Evolutionary conservation across 352 stramenopile genomes (phyloP), one percentile per base, ranked within the genome.

Genomic region (Pythium dissimile): DNA sequence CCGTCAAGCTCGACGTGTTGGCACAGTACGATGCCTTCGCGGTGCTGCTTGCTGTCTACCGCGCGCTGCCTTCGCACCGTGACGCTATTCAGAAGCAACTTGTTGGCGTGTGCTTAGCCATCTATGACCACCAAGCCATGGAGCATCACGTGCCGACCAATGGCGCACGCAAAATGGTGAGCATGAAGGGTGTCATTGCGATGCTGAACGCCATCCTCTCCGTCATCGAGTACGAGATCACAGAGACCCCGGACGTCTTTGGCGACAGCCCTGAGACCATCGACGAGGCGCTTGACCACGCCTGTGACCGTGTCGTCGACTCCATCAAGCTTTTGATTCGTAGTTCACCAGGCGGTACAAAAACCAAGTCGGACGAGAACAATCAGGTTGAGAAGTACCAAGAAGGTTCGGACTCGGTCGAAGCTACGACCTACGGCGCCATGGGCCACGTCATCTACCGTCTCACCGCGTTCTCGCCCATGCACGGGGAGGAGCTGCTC

Each of bases 331-430:
- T 89, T 21, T 70, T 91, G 20, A 52, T 83, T 27, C 77, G 77
- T 3, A 84, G 77, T 55, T 85, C 75, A 0, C 78, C 75, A 31
- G 73, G 73, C 30, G 26, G 54, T n/a, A 21, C 32, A 0, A 53
- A 59, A 16, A 28, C 45, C 32, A 71, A 69, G 26, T 72, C 52
- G 10, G 65, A 72, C 12, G 79, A 78, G 53, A 71, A 69, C 56
- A 86, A 83, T 47, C 71, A 84, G 55, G 59, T 89, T 1, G 81
- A 91, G 38, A 89, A 86, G 47, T 88, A 71, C 49, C 72, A 64
- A 13, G 75, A 82, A 62, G 78, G 71, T 18, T 88, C 77, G 10
- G 69, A 84, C 37, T 88, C 78, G 5, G 64, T 77, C 0, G 77
- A 91, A 59, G 80, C 76, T 0, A 90, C 76, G 23, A 86, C 76